phyloP scores from a whole-genome alignment of 495 filamentous ascomycete species.

The Cercophora scortea region DNA sequence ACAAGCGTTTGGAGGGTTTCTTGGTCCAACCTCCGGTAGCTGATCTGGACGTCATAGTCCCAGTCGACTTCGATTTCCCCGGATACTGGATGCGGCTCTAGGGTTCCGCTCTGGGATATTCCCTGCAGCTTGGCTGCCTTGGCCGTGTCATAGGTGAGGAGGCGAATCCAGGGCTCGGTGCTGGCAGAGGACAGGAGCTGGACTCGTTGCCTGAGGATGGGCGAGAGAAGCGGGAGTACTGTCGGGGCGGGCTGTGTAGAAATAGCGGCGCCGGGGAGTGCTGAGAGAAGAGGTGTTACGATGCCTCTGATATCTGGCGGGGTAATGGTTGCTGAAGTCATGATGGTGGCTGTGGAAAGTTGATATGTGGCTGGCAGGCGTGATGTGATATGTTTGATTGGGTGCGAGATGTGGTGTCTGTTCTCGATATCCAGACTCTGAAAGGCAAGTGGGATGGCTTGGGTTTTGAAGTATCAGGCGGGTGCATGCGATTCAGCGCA shows the following conservation, averaged over 20 bases:
- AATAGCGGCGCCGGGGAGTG: constrained; percentile 75
- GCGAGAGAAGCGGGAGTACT: constrained; percentile 75
- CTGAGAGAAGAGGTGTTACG: constrained; percentile 71
- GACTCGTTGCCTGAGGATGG: constrained; percentile 84
- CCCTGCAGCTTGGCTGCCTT: constrained; percentile 60
- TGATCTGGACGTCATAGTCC: constrained; percentile 51
- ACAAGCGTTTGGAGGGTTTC: constrained; percentile 77
- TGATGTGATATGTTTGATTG: too few relatives aligned
- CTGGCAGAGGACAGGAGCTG: constrained; percentile 62
- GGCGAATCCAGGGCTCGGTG: constrained; percentile 73
- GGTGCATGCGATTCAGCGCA: too few relatives aligned
- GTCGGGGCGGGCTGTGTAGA: constrained; percentile 70
- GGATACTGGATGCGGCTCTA: constrained; percentile 86
- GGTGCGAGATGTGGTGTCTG: too few relatives aligned
- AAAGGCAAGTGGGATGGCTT: too few relatives aligned
- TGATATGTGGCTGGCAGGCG: too few relatives aligned
- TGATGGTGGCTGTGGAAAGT: constrained; percentile 9
- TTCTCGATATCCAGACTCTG: too few relatives aligned
- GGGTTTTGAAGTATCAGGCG: too few relatives aligned
- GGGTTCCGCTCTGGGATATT: constrained; percentile 55
- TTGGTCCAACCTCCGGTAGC: constrained; percentile 70
- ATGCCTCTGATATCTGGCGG: constrained; percentile 58
- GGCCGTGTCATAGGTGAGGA: constrained; percentile 76
- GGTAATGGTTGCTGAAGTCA: constrained; percentile 36
- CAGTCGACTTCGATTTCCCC: constrained; percentile 77